Conservation (phyloP, 805 yeast genomes). For the Monosporozyma aerobia region DNA sequence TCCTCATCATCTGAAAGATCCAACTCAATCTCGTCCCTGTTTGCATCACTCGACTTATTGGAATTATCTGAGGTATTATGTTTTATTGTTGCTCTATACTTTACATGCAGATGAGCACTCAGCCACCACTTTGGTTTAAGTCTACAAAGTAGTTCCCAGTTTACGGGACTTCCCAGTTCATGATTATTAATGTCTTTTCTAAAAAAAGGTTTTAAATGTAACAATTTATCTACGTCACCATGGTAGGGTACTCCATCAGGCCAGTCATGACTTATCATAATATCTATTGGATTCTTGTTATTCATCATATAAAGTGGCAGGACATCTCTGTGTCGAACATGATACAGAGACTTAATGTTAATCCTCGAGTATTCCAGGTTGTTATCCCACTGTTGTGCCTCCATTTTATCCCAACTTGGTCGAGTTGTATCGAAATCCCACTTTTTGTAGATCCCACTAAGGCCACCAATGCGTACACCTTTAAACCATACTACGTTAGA, state of each 20-base stretch:
- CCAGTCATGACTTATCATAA: slow-evolving; percentile 88
- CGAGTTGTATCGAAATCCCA: slow-evolving; percentile 38
- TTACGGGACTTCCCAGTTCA: slow-evolving; percentile 64
- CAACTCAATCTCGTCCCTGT: slow-evolving; percentile 30
- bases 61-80: slow-evolving; percentile 19
- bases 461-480: slow-evolving; percentile 71
- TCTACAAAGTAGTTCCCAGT: slow-evolving; percentile 41
- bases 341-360: slow-evolving; percentile 37
- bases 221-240: slow-evolving; percentile 48
- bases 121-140: slow-evolving; percentile 71
- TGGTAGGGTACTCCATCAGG: slow-evolving; percentile 65
- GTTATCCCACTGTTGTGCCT: slow-evolving; percentile 23
- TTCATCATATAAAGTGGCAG: slow-evolving; percentile 42
- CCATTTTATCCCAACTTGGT: slow-evolving; percentile 40
- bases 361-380: slow-evolving; percentile 8
- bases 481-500: slow-evolving; percentile 64
- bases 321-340: slow-evolving; percentile 51
- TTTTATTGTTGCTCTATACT: slow-evolving; percentile 47
- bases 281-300: slow-evolving; percentile 31
- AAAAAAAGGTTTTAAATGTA: slow-evolving; percentile 60
- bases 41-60: slow-evolving; percentile 9
- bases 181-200: slow-evolving; percentile 49
- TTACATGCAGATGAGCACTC: slow-evolving; percentile 81
- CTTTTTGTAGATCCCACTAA: slow-evolving; percentile 73
- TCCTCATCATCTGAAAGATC: slow-evolving; percentile 20